A percentile compares a stretch with the other conserved stretches of the same genome.
These are phyloP conservation scores for Myxozyma monticola DNA, from an alignment of 805 yeast species.

Conservation along the genomic window DNA sequence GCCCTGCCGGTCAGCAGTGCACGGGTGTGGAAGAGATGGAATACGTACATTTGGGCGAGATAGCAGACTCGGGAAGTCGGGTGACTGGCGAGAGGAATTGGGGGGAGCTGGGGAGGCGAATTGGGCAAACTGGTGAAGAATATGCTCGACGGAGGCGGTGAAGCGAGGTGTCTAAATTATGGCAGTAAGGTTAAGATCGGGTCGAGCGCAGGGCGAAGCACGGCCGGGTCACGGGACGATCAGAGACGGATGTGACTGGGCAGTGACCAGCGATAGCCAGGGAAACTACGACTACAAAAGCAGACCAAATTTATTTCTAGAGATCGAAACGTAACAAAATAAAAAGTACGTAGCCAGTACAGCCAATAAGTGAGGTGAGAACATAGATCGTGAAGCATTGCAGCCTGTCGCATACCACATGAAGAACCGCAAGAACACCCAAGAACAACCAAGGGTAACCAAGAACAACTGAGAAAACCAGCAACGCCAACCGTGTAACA, in stretches of 20 bases:
- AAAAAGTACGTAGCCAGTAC: too few species aligned
- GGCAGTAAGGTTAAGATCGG: too few species aligned
- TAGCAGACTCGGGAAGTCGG: not conserved
- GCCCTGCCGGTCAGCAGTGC: not conserved
- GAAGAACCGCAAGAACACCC: not conserved
- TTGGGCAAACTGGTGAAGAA: not conserved
- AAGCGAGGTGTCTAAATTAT: not conserved
- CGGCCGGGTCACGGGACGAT: too few species aligned
- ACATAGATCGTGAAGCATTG: not conserved
- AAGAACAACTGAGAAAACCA: not conserved
- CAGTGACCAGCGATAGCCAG: too few species aligned
- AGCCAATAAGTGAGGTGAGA: too few species aligned
- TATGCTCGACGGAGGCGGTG: not conserved
- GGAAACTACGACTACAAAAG: too few species aligned
- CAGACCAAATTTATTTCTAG: too few species aligned
- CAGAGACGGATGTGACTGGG: too few species aligned
- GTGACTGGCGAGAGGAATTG: not conserved
- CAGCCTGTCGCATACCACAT: not conserved
- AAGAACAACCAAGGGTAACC: not conserved
- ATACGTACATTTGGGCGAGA: not conserved
- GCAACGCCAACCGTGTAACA: not conserved
- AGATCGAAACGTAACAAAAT: too few species aligned
- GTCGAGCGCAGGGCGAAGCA: too few species aligned
- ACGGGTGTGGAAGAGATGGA: not conserved
- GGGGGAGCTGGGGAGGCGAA: too few species aligned